Evolutionary conservation across 768 basidiomycete genomes (phyloP).

Genomic region (Naganishia vaughanmartiniae): DNA sequence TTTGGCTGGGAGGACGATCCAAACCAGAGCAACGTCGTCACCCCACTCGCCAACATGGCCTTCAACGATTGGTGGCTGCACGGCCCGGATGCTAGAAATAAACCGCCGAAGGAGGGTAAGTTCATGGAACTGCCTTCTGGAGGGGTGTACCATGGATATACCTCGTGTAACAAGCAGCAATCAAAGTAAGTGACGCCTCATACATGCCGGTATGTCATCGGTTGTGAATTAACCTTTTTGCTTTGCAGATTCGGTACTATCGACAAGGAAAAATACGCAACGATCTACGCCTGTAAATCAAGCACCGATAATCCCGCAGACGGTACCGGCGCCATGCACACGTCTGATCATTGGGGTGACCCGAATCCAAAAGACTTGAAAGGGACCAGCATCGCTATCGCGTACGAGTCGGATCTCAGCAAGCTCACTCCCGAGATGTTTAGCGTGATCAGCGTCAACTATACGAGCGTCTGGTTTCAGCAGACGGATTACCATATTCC

Average conservation of each 20-base stretch:
- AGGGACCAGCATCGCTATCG: constrained; percentile 44
- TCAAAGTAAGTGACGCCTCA: constrained; percentile 10
- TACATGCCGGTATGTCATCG: neutral
- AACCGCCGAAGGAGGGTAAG: constrained; percentile 40
- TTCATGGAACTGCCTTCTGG: constrained; percentile 37
- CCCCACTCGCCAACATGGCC: constrained; percentile 40
- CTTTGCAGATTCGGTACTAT: constrained; percentile 19
- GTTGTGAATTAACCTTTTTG: neutral
- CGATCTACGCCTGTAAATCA: constrained; percentile 43
- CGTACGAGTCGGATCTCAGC: constrained; percentile 40
- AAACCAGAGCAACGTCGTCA: constrained; percentile 6
- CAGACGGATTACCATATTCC: constrained; percentile 50
- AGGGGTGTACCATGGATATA: constrained; percentile 1
- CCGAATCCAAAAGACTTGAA: constrained; percentile 43
- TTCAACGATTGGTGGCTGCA: constrained; percentile 51
- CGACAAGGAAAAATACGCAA: constrained; percentile 34
- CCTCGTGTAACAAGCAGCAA: constrained; percentile 37
- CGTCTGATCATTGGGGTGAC: constrained; percentile 39
- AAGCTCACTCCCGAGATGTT: constrained; percentile 44
- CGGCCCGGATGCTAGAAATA: constrained; percentile 39
- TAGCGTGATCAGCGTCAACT: constrained; percentile 41
- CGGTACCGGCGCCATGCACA: constrained; percentile 48
- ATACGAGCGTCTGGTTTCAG: constrained; percentile 46
- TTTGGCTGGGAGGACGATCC: constrained; percentile 39
- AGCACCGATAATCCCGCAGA: constrained; percentile 33